Base-by-base conservation (phyloP, 129 eudicot genomes). In the Pulicaria dysenterica region DNA sequence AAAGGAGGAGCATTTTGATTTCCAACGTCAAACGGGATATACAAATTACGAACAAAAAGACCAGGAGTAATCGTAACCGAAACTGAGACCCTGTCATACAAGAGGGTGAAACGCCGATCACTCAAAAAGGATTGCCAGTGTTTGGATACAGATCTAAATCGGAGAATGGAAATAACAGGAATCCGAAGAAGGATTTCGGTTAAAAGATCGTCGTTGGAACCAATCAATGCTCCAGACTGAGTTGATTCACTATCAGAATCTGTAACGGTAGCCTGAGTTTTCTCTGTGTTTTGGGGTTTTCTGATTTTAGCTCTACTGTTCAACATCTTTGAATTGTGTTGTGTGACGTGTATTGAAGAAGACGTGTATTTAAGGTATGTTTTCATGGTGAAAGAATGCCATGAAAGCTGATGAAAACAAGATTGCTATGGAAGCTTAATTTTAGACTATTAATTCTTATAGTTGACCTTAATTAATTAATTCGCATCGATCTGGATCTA, bases 101-200 rank as follows among this genome's bases (percentile, higher is more conserved):
- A 10, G 43, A 61, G 78, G 15, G 78, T 73, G 61, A 61, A 73
- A 48, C 13, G 41, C 14, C 5, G 59, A 41, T 48, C 24, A 17
- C 43, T 73, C 24, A 73, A 19, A 47, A 73, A 61, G 6, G 41
- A 37, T 7, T 8, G 58, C 70, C 77, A 73, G n/a, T 60, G 70
- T 61, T 73, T 73, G 61, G 53, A 73, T 61, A 73, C 70, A 4
- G 61, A 73, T 73, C 59, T 47, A 48, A 73, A 59, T 16, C 14
- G 58, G 37, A 47, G n/a, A 12, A 59, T 40, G 47, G 77, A 73
- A 38, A 48, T 38, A 61, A 64, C 61, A 1, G 77, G 77, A 15
- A 73, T 70, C 24, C 41, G 77, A 44, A 3, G 53, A 39, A 73
- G 54, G 63, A 48, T 73, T 73, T 73, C 11, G 15, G 60, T 62